These are phyloP conservation scores for Glycine tomentella DNA, from an alignment of 306 rosid species.

Conservation along the genomic window DNA sequence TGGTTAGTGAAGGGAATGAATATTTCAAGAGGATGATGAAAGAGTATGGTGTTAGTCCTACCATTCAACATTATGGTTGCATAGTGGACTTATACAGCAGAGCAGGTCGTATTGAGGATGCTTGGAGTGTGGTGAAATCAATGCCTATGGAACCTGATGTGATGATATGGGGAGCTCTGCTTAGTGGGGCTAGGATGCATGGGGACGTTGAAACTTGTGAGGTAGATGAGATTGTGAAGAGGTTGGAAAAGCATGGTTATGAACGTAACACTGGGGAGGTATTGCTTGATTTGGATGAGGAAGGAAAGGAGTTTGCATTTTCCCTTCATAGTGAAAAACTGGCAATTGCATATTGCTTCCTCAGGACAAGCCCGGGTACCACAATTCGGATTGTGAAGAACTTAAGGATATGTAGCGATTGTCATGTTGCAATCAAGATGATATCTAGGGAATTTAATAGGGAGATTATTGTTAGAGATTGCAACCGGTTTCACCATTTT, in stretches of 20 bases:
- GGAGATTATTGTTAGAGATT: constrained; percentile 69
- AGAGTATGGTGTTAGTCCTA: constrained; percentile 57
- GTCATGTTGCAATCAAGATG: constrained; percentile 60
- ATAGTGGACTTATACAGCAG: constrained; percentile 66
- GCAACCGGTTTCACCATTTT: constrained; percentile 70
- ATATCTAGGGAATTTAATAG: no score
- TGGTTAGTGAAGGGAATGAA: constrained; percentile 64
- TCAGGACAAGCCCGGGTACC: constrained; percentile 61
- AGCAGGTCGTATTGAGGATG: constrained; percentile 60
- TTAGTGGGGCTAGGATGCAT: constrained; percentile 66
- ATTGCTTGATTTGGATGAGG: constrained; percentile 75
- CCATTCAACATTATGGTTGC: constrained; percentile 74
- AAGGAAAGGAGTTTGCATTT: constrained; percentile 65
- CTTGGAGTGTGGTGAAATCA: constrained; percentile 58
- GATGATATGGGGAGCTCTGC: constrained; percentile 69
- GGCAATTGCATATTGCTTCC: constrained; percentile 65
- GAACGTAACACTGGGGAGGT: constrained; percentile 60
- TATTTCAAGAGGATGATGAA: constrained; percentile 62
- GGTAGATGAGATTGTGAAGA: constrained; percentile 64
- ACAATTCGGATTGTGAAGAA: constrained; percentile 63
- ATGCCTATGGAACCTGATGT: constrained; percentile 73
- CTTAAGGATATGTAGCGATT: constrained; percentile 66
- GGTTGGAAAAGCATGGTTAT: constrained; percentile 60
- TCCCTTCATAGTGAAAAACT: constrained; percentile 65
- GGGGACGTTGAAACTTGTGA: constrained; percentile 65